Evolutionary conservation across 352 stramenopile species (phyloP), one percentile per base, ranked within the genome.

Genomic region (Phytopythium kandeliae): DNA sequence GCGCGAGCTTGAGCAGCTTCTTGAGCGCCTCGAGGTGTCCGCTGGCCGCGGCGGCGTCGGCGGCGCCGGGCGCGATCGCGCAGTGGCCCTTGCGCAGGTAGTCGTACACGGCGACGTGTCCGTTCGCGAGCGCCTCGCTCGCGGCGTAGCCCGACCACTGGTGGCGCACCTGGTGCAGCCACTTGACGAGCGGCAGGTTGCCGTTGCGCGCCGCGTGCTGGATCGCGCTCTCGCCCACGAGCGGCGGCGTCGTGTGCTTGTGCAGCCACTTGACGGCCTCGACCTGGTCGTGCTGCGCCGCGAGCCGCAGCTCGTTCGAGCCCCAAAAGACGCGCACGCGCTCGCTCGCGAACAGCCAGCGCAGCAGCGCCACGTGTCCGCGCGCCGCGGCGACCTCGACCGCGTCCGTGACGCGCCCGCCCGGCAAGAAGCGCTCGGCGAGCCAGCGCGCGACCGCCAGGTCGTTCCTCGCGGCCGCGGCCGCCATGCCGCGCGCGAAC

Each of bases 71-170:
- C 22, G 46, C 9, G 4, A 69, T 24, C 17, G 65, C 64, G 8
- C 41, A 62, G 33, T 72, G 60, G n/a, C 64, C 64, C 33, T 72
- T 72, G 16, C 62, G 62, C 60, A 72, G 60, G 54, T 62, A 74
- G 41, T 70, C 67, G 19, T 60, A 70, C 41, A 74, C 59, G 12
- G 64, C 48, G 33, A 72, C 37, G 42, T 74, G 61, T 3, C 68
- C 68, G 37, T 65, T 54, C 16, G 60, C 63, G 0, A 63, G 62
- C 13, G 69, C 69, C 30, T 63, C 48, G n/a, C 45, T 54, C n/a
- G 65, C 65, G 3, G 55, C 65, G 41, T 69, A 65, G 9, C 69
- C 65, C 22, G 58, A 67, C 68, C 60, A 70, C 25, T 74, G 62
- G 2, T 54, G 40, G 41, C 49, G 43, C 40, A 51, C 51, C 17